Evolutionary conservation across 345 rosid species (phyloP), one percentile per base, ranked within the genome.

Genomic region (Melaleuca quinquenervia): DNA sequence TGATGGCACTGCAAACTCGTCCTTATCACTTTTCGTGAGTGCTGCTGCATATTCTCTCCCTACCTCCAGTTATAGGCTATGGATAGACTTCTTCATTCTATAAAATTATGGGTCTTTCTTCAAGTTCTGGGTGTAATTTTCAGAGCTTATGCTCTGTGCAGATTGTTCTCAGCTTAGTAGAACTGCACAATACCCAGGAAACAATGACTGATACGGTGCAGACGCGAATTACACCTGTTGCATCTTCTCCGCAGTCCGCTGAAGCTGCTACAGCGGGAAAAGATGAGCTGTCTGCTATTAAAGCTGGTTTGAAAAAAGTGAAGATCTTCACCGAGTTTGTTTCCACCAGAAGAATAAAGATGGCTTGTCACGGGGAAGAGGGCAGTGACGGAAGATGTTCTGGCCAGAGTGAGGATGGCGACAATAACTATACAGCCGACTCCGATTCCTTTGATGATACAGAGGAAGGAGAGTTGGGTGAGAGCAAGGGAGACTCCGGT

Each of bases 261-360:
- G 98, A 95, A 80, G 86, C 92, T 70, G 83, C 85, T 41, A 9
- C 91, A 24, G 83, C 88, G 2, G 98, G 92, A 83, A 96, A 92
- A 91, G 90, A 93, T 16, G 98, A 96, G 90, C 88, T 91, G 84
- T 95, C 97, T 89, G 98, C 94, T 62, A 92, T 96, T 5, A 94
- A 97, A 91, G 96, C 97, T 50, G 95, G 99, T 78, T 90, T 97
- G 64, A 93, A 96, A 86, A 96, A 93, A 92, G 97, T 97, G 41
- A 97, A 95, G 90, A 91, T 93, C 11, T 95, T 96, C 86, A 95
- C 93, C 0, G 93, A 90, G 56, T 95, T 92, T 85, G 97, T 97
- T 78, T 94, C 97, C 26, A 88, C 86, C 27, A 91, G 95, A 82
- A 93, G 89, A 90, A 93, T 94, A 0, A 94, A 93, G 64, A 93